phyloP scores from a whole-genome alignment of 1,284 basidiomycete genomes.

The Trametes pubescens region DNA sequence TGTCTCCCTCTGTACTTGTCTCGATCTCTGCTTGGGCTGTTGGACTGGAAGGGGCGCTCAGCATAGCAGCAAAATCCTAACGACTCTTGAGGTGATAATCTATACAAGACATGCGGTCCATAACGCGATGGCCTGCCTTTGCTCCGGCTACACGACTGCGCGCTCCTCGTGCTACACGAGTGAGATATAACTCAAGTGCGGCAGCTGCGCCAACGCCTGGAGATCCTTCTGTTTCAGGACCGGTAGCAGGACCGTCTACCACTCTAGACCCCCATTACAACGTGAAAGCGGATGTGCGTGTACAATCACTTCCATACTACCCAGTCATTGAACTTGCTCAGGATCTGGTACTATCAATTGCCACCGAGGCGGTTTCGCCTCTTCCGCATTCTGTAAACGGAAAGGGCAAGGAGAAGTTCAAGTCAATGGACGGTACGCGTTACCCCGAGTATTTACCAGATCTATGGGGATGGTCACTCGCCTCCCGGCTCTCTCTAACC shows the following conservation, averaged over 20 bases:
- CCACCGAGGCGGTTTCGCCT: background rate
- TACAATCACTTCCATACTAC: too few species aligned
- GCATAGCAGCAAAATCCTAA: background rate
- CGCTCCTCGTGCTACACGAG: background rate
- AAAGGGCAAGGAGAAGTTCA: conserved; percentile 2
- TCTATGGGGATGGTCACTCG: too few species aligned
- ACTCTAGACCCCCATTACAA: background rate
- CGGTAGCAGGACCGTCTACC: conserved; percentile 4
- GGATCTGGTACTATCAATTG: background rate
- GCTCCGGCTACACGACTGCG: background rate
- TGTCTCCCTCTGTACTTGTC: background rate
- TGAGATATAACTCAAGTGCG: conserved; percentile 1
- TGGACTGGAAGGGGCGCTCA: background rate
- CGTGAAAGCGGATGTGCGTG: background rate
- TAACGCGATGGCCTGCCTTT: conserved; percentile 4
- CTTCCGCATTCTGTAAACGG: background rate
- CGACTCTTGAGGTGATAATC: background rate
- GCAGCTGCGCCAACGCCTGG: background rate
- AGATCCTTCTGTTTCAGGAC: background rate
- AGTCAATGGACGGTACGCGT: conserved; percentile 11
- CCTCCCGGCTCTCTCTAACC: background rate
- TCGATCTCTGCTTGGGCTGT: background rate
- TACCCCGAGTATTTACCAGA: too few species aligned
- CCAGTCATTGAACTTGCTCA: background rate
- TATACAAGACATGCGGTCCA: background rate